Percentiles rank a stretch among this genome's conserved stretches.
Conservation (phyloP, 2,329 filamentous ascomycete genomes). For the Pseudogymnoascus sp. region DNA sequence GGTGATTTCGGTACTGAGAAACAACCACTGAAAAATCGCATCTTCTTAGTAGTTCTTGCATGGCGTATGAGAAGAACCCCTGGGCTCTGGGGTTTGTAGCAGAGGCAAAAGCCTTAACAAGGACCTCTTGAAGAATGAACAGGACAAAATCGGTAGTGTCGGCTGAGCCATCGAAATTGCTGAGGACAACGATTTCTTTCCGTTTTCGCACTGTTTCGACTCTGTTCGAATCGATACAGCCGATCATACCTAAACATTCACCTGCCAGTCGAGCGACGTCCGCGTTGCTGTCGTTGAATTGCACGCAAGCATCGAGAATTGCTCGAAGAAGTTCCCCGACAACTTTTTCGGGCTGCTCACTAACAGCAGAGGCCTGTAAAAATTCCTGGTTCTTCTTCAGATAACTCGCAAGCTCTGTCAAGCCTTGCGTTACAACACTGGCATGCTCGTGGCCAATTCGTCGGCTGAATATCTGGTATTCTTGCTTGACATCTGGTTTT, state of each 20-base stretch:
- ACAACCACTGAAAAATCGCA: slow-evolving; percentile 55
- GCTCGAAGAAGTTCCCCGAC: slow-evolving; percentile 65
- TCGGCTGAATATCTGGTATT: slow-evolving; percentile 62
- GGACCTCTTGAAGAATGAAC: slow-evolving; percentile 75
- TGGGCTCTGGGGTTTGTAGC: slow-evolving; percentile 81
- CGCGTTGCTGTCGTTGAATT: slow-evolving; percentile 61
- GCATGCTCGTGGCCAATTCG: slow-evolving; percentile 77
- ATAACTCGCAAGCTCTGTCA: slow-evolving; percentile 69
- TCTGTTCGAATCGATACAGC: slow-evolving; percentile 84
- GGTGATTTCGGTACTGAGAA: slow-evolving; percentile 25
- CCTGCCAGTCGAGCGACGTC: slow-evolving; percentile 68
- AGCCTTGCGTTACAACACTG: slow-evolving; percentile 73
- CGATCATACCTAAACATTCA: slow-evolving; percentile 78
- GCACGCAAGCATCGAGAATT: slow-evolving; percentile 77
- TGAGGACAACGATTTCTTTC: slow-evolving; percentile 74
- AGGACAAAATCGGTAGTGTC: slow-evolving; percentile 83
- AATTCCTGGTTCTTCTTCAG: slow-evolving; percentile 67
- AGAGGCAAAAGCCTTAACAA: slow-evolving; percentile 87
- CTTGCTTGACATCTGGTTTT: slow-evolving; percentile 56
- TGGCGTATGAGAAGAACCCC: slow-evolving; percentile 85
- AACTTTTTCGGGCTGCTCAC: slow-evolving; percentile 73
- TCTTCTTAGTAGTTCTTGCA: slow-evolving; percentile 81
- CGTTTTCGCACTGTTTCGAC: slow-evolving; percentile 74
- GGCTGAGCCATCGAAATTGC: slow-evolving; percentile 71
- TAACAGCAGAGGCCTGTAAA: slow-evolving; percentile 70